Base-by-base conservation (phyloP, 2,329 filamentous ascomycete species). In the Sporothrix schenckii region DNA sequence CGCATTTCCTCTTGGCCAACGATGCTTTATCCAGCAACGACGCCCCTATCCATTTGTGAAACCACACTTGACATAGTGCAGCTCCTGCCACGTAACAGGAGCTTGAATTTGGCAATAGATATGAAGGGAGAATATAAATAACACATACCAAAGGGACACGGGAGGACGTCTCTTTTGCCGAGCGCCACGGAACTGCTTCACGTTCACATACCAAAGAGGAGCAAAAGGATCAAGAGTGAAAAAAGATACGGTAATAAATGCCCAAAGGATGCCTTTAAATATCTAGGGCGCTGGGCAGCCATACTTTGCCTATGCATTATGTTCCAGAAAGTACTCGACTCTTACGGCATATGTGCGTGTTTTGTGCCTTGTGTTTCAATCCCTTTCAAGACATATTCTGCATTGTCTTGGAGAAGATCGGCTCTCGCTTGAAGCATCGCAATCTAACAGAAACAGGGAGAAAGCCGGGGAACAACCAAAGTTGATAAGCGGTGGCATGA, bases 371-470 rank as follows among this genome's bases (percentile, higher is more conserved):
- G 21, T 19, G 30, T 66, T 52, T 41, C 27, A 19, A 34, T 21
- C 24, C 44, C 16, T 24, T 58, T 39, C 24, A n/a, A 10, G 21
- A 16, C 56, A 49, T 27, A 53, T 53, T 65, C 58, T 27, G 56
- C 41, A 41, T 41, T 39, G n/a, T 54, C 5, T 54, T 27, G 34
- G 65, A 24, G 27, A 54, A 24, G 30, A 54, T 53, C 30, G 4
- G 44, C 54, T 44, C 54, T 69, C 27, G 66, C 67, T 61, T 39
- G 39, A 56, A 52, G 41, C 61, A 70, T 56, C 50, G 49, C 61
- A 70, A 66, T 66, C 44, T 21, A 65, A 50, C 21, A 66, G 50
- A 65, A 63, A 69, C 68, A 66, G 14, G 39, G 16, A 58, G 54
- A 56, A 34, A 39, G 49, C 27, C 39, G 56, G 52, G 21, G 50